These are phyloP conservation scores for Zopfia rhizophila DNA, from an alignment of 2,329 filamentous ascomycete species.

Conservation along the genomic window DNA sequence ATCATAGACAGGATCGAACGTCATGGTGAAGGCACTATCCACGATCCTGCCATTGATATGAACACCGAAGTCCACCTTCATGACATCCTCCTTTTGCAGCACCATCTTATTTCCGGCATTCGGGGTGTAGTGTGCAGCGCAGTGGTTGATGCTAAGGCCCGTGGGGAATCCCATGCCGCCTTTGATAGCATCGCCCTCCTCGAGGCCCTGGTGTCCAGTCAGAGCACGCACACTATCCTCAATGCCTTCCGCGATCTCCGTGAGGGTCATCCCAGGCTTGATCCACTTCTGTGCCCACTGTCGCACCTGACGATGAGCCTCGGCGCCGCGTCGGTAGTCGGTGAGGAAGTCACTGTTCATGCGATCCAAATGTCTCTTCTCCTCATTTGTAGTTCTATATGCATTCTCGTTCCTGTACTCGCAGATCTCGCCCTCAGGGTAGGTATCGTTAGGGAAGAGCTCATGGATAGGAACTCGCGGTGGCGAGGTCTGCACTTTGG, in stretches of 20 bases:
- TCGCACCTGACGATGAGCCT: constrained; percentile 87
- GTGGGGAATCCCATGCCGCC: constrained; percentile 90
- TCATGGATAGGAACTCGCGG: constrained; percentile 78
- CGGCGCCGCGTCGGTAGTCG: constrained; percentile 86
- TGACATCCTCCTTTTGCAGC: constrained; percentile 72
- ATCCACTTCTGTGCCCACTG: constrained; percentile 84
- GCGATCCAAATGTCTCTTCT: constrained; percentile 84
- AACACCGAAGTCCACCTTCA: constrained; percentile 79
- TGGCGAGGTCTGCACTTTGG: constrained; percentile 79
- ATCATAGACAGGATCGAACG: constrained; percentile 75
- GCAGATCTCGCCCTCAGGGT: constrained; percentile 80
- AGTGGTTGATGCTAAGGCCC: constrained; percentile 84
- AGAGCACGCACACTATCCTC: constrained; percentile 82
- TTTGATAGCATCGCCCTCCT: constrained; percentile 80
- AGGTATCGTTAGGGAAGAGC: constrained; percentile 77
- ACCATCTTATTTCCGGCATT: constrained; percentile 86
- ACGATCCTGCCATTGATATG: constrained; percentile 77
- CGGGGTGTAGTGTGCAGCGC: constrained; percentile 86
- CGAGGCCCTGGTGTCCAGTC: constrained; percentile 78
- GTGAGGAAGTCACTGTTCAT: constrained; percentile 81
- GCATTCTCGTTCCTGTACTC: constrained; percentile 82
- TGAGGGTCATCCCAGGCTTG: constrained; percentile 82
- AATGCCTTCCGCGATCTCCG: constrained; percentile 87
- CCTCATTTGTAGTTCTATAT: constrained; percentile 83
- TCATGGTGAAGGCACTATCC: constrained; percentile 76